These are phyloP conservation scores for Acorus calamus DNA, from an alignment of 106 monocot genomes.

Conservation along the genomic window DNA sequence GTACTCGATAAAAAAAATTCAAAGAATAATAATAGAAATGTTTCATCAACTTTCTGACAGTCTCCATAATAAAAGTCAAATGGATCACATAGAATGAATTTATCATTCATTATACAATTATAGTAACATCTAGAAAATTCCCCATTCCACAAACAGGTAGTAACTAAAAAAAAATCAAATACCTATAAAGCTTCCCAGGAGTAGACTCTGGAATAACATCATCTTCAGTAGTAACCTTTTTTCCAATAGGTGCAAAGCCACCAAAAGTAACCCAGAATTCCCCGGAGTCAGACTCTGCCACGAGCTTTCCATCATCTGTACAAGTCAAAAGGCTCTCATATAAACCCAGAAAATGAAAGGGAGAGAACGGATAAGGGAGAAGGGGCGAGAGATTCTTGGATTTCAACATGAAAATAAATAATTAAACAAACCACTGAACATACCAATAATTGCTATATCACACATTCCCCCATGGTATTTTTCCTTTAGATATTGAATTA, in stretches of 20 bases:
- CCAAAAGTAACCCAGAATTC: slow-evolving; percentile 22
- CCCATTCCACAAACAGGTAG: too few relatives aligned
- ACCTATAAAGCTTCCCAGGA: slow-evolving; percentile 16
- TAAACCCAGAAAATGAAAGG: too few relatives aligned
- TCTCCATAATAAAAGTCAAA: too few relatives aligned
- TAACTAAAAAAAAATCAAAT: background rate
- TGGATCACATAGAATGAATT: too few relatives aligned
- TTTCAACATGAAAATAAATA: too few relatives aligned
- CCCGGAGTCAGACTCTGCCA: slow-evolving; percentile 31
- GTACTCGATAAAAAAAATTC: too few relatives aligned
- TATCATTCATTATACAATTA: too few relatives aligned
- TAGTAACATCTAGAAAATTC: too few relatives aligned
- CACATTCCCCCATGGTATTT: slow-evolving; percentile 34
- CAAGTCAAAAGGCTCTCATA: background rate
- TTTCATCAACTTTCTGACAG: too few relatives aligned
- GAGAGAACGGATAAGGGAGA: too few relatives aligned
- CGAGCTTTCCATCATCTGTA: slow-evolving; percentile 35
- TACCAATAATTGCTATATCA: slow-evolving; percentile 35
- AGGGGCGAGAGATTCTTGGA: too few relatives aligned
- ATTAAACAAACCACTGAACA: background rate
- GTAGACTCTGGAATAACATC: slow-evolving; percentile 5
- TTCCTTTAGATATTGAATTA: slow-evolving; percentile 34
- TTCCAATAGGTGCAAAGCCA: slow-evolving; percentile 21
- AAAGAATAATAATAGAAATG: too few relatives aligned
- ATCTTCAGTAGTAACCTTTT: slow-evolving; percentile 7